A percentile compares a stretch with the other conserved stretches of the same genome.
phyloP scores from a whole-genome alignment of 306 rosid genomes.

The Erythrophleum fordii region DNA sequence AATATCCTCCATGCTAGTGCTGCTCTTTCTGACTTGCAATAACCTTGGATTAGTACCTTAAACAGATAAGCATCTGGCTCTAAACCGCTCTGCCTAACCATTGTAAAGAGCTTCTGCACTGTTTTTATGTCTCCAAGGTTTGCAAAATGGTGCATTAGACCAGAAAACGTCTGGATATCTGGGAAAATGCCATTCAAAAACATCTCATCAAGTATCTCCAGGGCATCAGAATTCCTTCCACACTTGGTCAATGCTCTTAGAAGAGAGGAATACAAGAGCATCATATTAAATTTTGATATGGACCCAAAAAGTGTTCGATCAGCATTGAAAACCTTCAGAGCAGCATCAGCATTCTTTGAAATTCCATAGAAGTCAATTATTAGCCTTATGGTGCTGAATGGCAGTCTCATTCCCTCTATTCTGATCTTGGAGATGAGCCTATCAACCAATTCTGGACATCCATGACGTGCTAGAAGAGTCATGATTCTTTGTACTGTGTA shows the following conservation, averaged over 20 bases:
- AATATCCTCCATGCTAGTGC: slow-evolving; percentile 74
- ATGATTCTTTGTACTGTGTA: slow-evolving; percentile 79
- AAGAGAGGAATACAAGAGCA: slow-evolving; percentile 81
- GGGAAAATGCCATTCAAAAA: slow-evolving; percentile 64
- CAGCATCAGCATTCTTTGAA: slow-evolving; percentile 81
- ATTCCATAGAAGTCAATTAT: slow-evolving; percentile 79
- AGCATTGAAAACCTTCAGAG: slow-evolving; percentile 68
- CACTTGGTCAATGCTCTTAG: slow-evolving; percentile 75
- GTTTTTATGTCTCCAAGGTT: slow-evolving; percentile 64
- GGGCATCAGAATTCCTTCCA: slow-evolving; percentile 58
- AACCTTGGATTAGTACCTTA: slow-evolving; percentile 76
- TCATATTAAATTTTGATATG: slow-evolving; percentile 59
- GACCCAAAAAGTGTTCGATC: slow-evolving; percentile 64
- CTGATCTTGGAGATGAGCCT: slow-evolving; percentile 65
- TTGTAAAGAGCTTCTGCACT: slow-evolving; percentile 70
- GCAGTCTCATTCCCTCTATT: slow-evolving; percentile 74
- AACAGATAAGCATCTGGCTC: slow-evolving; percentile 72
- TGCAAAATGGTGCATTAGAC: slow-evolving; percentile 75
- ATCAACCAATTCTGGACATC: slow-evolving; percentile 66
- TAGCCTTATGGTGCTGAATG: slow-evolving; percentile 73
- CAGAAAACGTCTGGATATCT: slow-evolving; percentile 78
- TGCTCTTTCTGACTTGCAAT: slow-evolving; percentile 78
- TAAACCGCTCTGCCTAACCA: slow-evolving; percentile 71
- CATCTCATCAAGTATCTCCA: slow-evolving; percentile 83
- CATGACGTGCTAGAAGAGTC: slow-evolving; percentile 70